Conservation (phyloP, 345 rosid genomes). For the Eucalyptus pumila region DNA sequence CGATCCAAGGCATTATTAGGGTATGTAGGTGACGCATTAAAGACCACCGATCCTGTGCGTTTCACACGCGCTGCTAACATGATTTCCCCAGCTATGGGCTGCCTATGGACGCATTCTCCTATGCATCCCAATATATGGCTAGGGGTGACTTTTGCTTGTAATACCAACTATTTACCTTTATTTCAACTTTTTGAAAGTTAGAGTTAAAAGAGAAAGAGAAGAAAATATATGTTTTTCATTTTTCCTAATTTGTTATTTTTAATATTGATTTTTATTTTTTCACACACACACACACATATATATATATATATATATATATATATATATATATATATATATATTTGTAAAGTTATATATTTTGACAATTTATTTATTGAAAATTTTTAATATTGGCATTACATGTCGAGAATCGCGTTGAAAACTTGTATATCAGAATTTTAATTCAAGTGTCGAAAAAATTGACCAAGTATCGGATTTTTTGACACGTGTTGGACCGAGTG, state of each 20-base stretch:
- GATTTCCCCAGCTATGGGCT: background rate
- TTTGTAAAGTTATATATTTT: no score
- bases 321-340: no score
- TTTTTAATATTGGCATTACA: fast-evolving
- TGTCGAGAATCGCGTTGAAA: no score
- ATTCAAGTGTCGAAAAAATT: no score
- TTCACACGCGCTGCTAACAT: background rate
- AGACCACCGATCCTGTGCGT: background rate
- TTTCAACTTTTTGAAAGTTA: background rate
- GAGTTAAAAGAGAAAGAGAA: no score
- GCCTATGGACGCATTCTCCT: background rate
- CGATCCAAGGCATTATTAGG: background rate
- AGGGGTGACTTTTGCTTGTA: background rate
- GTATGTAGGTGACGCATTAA: background rate
- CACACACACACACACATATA: no score
- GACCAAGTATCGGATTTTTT: fast-evolving
- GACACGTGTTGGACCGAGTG: fast-evolving
- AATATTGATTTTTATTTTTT: no score
- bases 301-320: no score
- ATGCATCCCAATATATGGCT: background rate
- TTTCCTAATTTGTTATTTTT: no score
- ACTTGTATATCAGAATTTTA: fast-evolving
- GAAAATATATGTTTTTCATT: no score
- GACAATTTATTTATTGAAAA: fast-evolving
- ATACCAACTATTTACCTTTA: background rate